phyloP scores from a whole-genome alignment of 2,329 filamentous ascomycete species.

The Exophiala sp. region DNA sequence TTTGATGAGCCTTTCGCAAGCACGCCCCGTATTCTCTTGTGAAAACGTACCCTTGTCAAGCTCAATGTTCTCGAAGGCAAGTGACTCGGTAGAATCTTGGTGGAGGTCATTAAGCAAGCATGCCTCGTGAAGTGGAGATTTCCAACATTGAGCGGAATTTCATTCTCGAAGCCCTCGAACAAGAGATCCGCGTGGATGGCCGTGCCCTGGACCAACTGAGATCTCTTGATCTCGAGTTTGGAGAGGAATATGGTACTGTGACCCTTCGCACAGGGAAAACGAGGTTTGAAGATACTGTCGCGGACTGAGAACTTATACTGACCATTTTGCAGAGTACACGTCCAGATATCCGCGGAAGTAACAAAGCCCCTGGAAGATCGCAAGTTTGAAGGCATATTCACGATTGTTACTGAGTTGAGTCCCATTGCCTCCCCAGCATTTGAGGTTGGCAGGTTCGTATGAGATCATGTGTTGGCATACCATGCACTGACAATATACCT shows the following conservation, averaged over 20 bases:
- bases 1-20: neutral
- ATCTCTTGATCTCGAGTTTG: conserved; percentile 72
- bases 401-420: conserved; percentile 83
- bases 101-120: conserved; percentile 38
- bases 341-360: conserved; percentile 83
- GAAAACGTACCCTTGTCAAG: neutral
- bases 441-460: conserved; percentile 68
- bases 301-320: neutral
- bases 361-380: conserved; percentile 80
- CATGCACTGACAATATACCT: conserved; percentile 10
- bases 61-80: neutral
- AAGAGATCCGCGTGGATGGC: conserved; percentile 79
- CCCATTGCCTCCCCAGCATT: conserved; percentile 90
- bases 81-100: neutral
- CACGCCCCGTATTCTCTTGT: neutral
- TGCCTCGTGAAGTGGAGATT: conserved; percentile 90
- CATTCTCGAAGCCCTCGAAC: conserved; percentile 73
- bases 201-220: conserved; percentile 78
- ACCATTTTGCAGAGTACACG: conserved; percentile 62
- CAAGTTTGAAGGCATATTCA: conserved; percentile 93
- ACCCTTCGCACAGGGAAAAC: conserved; percentile 89
- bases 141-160: conserved; percentile 87
- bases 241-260: conserved; percentile 84
- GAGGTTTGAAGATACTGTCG: conserved; percentile 53
- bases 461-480: conserved; percentile 1